Evolutionary conservation across 495 filamentous ascomycete species (phyloP).

Genomic region (Evernia prunastri): DNA sequence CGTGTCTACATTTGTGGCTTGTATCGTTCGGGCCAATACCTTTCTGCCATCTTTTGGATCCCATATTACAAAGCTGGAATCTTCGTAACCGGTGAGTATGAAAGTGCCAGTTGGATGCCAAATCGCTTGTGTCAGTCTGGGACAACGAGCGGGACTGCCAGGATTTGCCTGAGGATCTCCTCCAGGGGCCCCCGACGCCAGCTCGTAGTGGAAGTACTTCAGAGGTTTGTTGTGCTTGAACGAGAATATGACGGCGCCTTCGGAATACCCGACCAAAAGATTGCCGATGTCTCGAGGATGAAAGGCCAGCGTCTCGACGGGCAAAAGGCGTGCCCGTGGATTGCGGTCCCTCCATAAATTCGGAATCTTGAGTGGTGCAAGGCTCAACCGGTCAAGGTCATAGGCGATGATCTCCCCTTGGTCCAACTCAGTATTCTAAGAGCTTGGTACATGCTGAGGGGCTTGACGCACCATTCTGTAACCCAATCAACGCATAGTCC

Average conservation of each 20-base stretch:
- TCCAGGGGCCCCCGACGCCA: conserved; percentile 80
- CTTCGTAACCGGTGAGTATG: conserved; percentile 78
- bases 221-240: conserved; percentile 80
- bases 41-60: conserved; percentile 86
- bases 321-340: conserved; percentile 47
- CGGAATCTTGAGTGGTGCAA: conserved; percentile 70
- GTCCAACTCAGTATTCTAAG: conserved; percentile 16
- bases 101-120: conserved; percentile 98
- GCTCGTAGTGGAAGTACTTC: conserved; percentile 74
- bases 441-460: neutral
- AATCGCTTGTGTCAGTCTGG: conserved; percentile 66
- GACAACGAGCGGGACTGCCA: conserved; percentile 50
- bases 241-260: conserved; percentile 81
- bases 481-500: conserved; percentile 81
- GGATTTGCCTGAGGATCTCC: conserved; percentile 58
- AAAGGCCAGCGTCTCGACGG: conserved; percentile 69
- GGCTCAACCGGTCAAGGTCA: conserved; percentile 73
- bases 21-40: conserved; percentile 73
- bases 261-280: conserved; percentile 76
- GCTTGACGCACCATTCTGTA: conserved; percentile 53
- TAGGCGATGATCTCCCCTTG: conserved; percentile 77
- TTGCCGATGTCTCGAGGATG: conserved; percentile 93
- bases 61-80: conserved; percentile 87
- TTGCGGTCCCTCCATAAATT: conserved; percentile 74
- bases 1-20: conserved; percentile 62